Evolutionary conservation across 768 basidiomycete species (phyloP).

Genomic region (Tricholoma sp.): DNA sequence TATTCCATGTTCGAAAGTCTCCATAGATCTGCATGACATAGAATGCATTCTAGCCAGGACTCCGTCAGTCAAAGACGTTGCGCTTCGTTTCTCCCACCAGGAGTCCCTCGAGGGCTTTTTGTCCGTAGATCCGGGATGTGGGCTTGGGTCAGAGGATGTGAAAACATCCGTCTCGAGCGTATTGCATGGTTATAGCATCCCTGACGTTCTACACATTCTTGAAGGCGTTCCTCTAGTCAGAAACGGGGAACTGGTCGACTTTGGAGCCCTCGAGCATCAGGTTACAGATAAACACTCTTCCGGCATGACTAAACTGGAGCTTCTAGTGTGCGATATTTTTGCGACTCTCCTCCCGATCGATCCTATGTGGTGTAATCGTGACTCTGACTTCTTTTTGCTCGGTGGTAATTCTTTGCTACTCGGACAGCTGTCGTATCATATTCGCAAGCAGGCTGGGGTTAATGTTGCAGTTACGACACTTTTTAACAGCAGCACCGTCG

Average conservation of each 20-base stretch:
- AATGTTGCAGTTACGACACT: conserved; percentile 32
- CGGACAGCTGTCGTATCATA: conserved; percentile 38
- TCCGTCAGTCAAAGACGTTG: conserved; percentile 28
- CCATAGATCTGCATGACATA: conserved; percentile 22
- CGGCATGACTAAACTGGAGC: conserved; percentile 24
- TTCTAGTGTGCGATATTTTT: conserved; percentile 32
- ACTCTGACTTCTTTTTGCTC: conserved; percentile 40
- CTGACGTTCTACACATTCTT: conserved; percentile 29
- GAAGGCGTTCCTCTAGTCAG: conserved; percentile 16
- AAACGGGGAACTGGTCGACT: conserved; percentile 24
- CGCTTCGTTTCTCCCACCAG: conserved; percentile 26
- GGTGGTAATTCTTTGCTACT: conserved; percentile 42
- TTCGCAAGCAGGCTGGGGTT: conserved; percentile 34
- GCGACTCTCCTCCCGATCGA: conserved; percentile 28
- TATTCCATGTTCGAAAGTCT: conserved; percentile 31
- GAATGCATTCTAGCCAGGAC: conserved; percentile 22
- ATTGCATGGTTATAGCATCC: conserved; percentile 37
- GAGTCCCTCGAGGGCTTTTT: conserved; percentile 34
- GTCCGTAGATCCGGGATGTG: conserved; percentile 16
- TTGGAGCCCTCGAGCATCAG: conserved; percentile 23
- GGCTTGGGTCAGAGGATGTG: conserved; percentile 16
- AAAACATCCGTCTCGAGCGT: conserved; percentile 14
- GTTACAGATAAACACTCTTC: conserved; percentile 16
- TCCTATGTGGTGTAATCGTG: conserved; percentile 19
- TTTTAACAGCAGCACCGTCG: conserved; percentile 37